Base-by-base conservation (phyloP, 2,329 filamentous ascomycete species). In the Eurotiales sp. region DNA sequence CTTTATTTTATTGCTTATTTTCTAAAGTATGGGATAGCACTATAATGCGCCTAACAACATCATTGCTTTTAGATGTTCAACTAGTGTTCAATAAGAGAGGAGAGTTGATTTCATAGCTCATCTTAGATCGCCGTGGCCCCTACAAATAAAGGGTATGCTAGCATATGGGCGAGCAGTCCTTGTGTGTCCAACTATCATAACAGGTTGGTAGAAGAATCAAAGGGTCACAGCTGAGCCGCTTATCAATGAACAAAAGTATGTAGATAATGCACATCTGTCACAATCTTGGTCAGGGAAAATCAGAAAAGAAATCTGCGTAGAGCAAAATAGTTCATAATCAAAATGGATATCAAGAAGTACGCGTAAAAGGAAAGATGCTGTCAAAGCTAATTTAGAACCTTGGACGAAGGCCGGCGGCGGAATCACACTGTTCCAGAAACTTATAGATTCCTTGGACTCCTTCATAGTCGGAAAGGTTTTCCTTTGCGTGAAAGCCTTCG, bases 351-450 rank as follows among this genome's bases (percentile, higher is more conserved):
- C 47, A 40, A 40, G 32, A 14, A 10, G 41, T n/a, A 53, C 21
- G 3, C 47, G 29, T 30, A 39, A 27, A 43, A 34, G 27, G 14
- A 22, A 32, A 48, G 47, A 22, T 34, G 52, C 54, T 54, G 55
- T 48, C 39, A 44, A 53, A 44, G 51, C 32, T 36, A 46, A 46
- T 27, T 46, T 45, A 55, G 52, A 34, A 47, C 27, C 30, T 55
- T 56, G 53, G 66, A 72, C 34, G n/a, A n/a, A n/a, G 66, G 58
- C 52, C 59, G 59, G 58, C 67, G 29, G 74, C 74, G 37, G 71
- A 68, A 64, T 86, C 82, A 59, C 83, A 84, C 56, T 85, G 78
- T 58, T 83, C 79, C 53, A 87, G 73, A 61, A 87, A 87, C 46
- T 76, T 75, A 60, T 84, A 83, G 29, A 87, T 85, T 3, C 83